Percentiles rank a stretch among this genome's conserved stretches.
Evolutionary conservation across 768 basidiomycete genomes (phyloP).

Genomic region (Suillus occidentalis): DNA sequence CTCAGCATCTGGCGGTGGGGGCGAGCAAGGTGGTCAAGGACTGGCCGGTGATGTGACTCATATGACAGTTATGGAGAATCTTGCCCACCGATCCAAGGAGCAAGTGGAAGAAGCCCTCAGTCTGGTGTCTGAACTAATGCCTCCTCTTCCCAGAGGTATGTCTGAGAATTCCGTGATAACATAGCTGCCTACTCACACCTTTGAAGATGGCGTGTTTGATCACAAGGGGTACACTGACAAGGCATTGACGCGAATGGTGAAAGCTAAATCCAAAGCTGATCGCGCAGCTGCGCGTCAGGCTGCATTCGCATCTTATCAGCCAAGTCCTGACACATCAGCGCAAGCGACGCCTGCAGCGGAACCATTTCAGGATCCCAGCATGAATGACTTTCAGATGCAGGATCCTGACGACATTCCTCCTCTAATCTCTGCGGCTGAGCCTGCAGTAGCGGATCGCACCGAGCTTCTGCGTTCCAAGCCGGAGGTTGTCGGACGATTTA

Average conservation of each 20-base stretch:
- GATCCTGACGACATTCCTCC: slow-evolving; percentile 43
- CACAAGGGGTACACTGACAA: slow-evolving; percentile 89
- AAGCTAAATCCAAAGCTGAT: slow-evolving; percentile 82
- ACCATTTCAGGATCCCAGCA: slow-evolving; percentile 26
- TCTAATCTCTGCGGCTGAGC: slow-evolving; percentile 32
- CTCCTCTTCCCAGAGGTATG: slow-evolving; percentile 87
- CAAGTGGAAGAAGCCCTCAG: slow-evolving; percentile 94
- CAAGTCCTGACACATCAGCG: slow-evolving; percentile 14
- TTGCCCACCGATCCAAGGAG: slow-evolving; percentile 95
- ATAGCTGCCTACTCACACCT: neutral
- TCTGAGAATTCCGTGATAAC: neutral
- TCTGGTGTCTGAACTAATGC: slow-evolving; percentile 88
- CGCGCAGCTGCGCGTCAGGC: slow-evolving; percentile 68
- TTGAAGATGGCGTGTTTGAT: slow-evolving; percentile 91
- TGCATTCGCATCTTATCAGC: slow-evolving; percentile 16
- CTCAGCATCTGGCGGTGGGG: slow-evolving; percentile 48
- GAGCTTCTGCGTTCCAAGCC: slow-evolving; percentile 75
- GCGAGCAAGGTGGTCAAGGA: slow-evolving; percentile 68
- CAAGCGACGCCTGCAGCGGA: slow-evolving; percentile 26
- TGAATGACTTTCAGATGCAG: slow-evolving; percentile 39
- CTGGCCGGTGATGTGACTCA: slow-evolving; percentile 88
- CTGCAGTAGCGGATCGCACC: slow-evolving; percentile 51
- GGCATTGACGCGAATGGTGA: slow-evolving; percentile 69
- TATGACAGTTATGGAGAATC: slow-evolving; percentile 97
- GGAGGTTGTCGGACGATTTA: slow-evolving; percentile 78